Percentiles rank a stretch among this genome's conserved stretches.
Conservation (phyloP, 176 grass and related monocot species). For the Oropetium thomaeum region DNA sequence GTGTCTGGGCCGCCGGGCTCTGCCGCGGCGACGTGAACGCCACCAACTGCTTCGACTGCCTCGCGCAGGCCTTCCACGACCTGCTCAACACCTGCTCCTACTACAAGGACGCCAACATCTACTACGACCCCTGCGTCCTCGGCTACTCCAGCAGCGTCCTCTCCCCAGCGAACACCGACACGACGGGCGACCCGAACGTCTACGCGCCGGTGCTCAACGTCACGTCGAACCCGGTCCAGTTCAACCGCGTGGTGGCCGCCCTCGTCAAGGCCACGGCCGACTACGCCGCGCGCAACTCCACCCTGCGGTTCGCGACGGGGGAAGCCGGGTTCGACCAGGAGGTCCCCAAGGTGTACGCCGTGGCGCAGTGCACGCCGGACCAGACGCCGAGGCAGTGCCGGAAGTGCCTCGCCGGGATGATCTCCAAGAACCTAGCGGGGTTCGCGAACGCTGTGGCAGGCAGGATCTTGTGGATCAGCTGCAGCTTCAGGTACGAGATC, state of each 20-base stretch:
- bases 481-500: conserved; percentile 50
- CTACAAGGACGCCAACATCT: conserved; percentile 40
- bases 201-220: background rate
- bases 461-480: conserved; percentile 28
- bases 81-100: conserved; percentile 22
- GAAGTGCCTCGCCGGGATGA: conserved; percentile 28
- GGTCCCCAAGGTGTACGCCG: conserved; percentile 35
- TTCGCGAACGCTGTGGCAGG: conserved; percentile 16
- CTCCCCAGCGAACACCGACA: background rate
- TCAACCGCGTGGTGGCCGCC: background rate
- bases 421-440: background rate
- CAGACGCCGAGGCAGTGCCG: conserved; percentile 21
- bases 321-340: conserved; percentile 20
- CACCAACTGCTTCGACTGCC: conserved; percentile 10
- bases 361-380: conserved; percentile 64
- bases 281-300: conserved; percentile 34
- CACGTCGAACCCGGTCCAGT: background rate
- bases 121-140: conserved; percentile 33
- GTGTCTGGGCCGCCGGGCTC: conserved; percentile 23
- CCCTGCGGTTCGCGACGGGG: conserved; percentile 30
- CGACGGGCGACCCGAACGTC: background rate
- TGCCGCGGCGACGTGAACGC: conserved; percentile 41
- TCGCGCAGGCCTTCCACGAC: conserved; percentile 22
- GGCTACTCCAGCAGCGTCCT: conserved; percentile 37
- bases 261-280: conserved; percentile 38